Evolutionary conservation across 2,329 filamentous ascomycete species (phyloP).

Genomic region (Fusarium sacchari): DNA sequence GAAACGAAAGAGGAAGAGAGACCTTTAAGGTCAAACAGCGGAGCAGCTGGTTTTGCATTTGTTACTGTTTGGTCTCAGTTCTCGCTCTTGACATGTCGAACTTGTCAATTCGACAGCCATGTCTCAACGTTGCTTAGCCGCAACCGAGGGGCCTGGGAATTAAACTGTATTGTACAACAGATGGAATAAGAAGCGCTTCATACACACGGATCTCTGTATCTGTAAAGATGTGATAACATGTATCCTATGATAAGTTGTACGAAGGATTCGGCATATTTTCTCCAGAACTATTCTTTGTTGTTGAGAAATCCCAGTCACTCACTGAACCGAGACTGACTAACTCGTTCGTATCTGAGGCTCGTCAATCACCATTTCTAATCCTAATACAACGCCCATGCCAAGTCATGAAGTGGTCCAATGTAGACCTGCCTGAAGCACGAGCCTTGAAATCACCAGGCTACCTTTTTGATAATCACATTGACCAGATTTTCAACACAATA

Average conservation of each 20-base stretch:
- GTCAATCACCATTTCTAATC: background rate
- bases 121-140: background rate
- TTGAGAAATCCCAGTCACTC: background rate
- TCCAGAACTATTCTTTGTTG: background rate
- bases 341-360: background rate
- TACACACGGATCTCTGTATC: background rate
- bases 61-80: constrained; percentile 36
- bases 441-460: background rate
- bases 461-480: background rate
- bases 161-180: constrained; percentile 38
- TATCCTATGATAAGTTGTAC: background rate
- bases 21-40: constrained; percentile 22
- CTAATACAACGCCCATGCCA: background rate
- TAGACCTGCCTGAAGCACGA: background rate
- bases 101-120: background rate
- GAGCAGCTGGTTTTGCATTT: constrained; percentile 42
- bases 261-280: background rate
- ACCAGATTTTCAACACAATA: background rate
- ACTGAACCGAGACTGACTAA: background rate
- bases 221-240: background rate
- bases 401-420: background rate
- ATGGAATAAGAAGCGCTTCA: constrained; percentile 33
- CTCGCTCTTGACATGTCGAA: constrained; percentile 9
- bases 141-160: background rate
- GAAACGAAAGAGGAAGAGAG: constrained; percentile 22